These are phyloP conservation scores for Pichia californica DNA, from an alignment of 805 yeast genomes.

Conservation along the genomic window DNA sequence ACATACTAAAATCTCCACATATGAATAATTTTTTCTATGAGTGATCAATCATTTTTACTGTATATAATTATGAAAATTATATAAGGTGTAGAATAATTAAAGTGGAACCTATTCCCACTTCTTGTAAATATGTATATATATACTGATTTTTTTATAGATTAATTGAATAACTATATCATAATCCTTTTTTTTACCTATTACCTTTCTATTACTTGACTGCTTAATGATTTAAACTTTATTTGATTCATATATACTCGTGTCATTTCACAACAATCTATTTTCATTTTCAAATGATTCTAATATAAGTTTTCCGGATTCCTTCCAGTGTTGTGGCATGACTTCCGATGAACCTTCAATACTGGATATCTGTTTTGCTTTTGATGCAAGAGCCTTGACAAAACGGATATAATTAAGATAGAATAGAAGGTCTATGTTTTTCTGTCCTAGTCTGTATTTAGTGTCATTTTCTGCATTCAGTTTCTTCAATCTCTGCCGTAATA, in stretches of 20 bases:
- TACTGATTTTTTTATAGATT: too few species aligned
- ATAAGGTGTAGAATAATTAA: too few species aligned
- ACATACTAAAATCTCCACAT: conserved; percentile 33
- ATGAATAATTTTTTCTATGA: conserved; percentile 30
- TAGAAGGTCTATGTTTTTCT: conserved; percentile 26
- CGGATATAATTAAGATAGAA: conserved; percentile 42
- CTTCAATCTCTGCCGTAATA: conserved; percentile 8
- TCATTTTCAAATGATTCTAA: conserved; percentile 11
- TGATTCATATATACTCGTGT: too few species aligned
- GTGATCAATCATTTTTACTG: conserved; percentile 7
- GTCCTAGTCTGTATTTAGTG: conserved; percentile 10
- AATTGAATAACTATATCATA: too few species aligned
- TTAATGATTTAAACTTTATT: too few species aligned
- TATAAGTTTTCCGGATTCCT: conserved; percentile 23
- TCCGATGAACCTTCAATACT: conserved; percentile 36
- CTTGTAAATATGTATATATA: too few species aligned
- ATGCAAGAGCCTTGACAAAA: conserved; percentile 36
- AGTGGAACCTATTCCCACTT: too few species aligned
- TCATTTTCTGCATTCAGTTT: conserved; percentile 2
- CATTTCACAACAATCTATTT: background rate
- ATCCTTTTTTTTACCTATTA: too few species aligned
- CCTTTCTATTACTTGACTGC: too few species aligned
- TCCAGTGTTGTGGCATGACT: conserved; percentile 36
- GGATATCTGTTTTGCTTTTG: conserved; percentile 35
- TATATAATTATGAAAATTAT: too few species aligned